Evolutionary conservation across 2,329 filamentous ascomycete species (phyloP).

Genomic region (Teratosphaeria epicoccoides): DNA sequence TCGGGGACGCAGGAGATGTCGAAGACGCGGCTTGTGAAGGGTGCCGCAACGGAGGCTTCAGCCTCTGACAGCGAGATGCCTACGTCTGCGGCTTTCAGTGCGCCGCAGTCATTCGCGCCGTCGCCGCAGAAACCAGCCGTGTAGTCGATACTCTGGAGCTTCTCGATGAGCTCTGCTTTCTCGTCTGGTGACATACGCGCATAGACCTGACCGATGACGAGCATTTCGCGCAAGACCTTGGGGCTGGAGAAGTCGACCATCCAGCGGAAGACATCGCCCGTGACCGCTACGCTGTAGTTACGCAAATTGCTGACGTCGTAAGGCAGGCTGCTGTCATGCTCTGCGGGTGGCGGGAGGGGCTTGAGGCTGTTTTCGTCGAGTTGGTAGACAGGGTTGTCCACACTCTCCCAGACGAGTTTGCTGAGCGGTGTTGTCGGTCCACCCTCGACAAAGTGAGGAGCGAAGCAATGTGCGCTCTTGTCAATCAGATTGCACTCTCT

Average conservation of each 20-base stretch:
- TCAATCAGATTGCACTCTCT: constrained; percentile 79
- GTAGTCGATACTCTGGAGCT: constrained; percentile 91
- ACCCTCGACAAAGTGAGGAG: constrained; percentile 79
- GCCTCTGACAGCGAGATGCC: constrained; percentile 95
- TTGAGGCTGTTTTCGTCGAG: constrained; percentile 72
- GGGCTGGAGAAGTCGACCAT: constrained; percentile 80
- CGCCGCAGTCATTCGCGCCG: constrained; percentile 94
- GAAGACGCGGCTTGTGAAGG: constrained; percentile 90
- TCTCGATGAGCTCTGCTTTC: constrained; percentile 95
- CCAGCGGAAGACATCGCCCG: constrained; percentile 93
- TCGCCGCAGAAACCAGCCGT: constrained; percentile 94
- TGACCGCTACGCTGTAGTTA: constrained; percentile 82
- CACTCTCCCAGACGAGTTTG: constrained; percentile 78
- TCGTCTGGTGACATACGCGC: constrained; percentile 98
- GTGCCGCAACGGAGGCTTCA: constrained; percentile 94
- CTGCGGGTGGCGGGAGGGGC: constrained; percentile 60
- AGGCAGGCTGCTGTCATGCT: constrained; percentile 71
- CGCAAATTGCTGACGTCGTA: constrained; percentile 71
- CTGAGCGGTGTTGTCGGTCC: constrained; percentile 62
- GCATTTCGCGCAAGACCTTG: constrained; percentile 74
- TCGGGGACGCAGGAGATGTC: constrained; percentile 93
- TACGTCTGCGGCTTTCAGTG: constrained; percentile 91
- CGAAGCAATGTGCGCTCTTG: constrained; percentile 75
- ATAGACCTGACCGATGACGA: constrained; percentile 84
- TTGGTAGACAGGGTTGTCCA: constrained; percentile 71